These are phyloP conservation scores for Synchytrium microbalum DNA, from an alignment of 371 early-diverging fungal species.

Conservation along the genomic window DNA sequence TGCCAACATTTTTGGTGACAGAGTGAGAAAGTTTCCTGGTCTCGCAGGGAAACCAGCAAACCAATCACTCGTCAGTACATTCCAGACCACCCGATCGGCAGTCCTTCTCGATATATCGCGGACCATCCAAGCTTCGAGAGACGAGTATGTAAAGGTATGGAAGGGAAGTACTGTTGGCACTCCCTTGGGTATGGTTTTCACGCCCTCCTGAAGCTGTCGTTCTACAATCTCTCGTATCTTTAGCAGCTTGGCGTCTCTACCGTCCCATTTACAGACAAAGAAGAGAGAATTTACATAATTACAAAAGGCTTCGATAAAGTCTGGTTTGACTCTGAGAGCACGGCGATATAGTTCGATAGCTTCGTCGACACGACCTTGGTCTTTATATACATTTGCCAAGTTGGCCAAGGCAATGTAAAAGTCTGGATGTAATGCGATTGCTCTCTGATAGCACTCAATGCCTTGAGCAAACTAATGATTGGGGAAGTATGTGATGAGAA, in stretches of 20 bases:
- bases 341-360: constrained; percentile 77
- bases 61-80: constrained; percentile 23
- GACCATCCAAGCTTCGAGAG: constrained; percentile 69
- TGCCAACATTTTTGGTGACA: neutral
- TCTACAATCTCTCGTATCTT: constrained; percentile 69
- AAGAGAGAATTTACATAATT: constrained; percentile 79
- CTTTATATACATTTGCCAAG: constrained; percentile 83
- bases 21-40: constrained; percentile 11
- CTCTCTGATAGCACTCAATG: constrained; percentile 79
- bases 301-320: constrained; percentile 87
- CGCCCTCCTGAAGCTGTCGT: constrained; percentile 60
- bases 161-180: constrained; percentile 87
- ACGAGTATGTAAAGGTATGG: constrained; percentile 84
- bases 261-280: constrained; percentile 84
- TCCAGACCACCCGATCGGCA: constrained; percentile 28
- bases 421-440: constrained; percentile 73
- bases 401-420: constrained; percentile 89
- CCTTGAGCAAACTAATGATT: constrained; percentile 45
- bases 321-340: constrained; percentile 77
- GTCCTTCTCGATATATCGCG: constrained; percentile 82
- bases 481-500: neutral
- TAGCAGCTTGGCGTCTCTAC: constrained; percentile 60
- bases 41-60: constrained; percentile 27
- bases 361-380: constrained; percentile 81
- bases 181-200: constrained; percentile 21